Evolutionary conservation across 345 rosid species (phyloP).

Genomic region (Trapa bicornis): DNA sequence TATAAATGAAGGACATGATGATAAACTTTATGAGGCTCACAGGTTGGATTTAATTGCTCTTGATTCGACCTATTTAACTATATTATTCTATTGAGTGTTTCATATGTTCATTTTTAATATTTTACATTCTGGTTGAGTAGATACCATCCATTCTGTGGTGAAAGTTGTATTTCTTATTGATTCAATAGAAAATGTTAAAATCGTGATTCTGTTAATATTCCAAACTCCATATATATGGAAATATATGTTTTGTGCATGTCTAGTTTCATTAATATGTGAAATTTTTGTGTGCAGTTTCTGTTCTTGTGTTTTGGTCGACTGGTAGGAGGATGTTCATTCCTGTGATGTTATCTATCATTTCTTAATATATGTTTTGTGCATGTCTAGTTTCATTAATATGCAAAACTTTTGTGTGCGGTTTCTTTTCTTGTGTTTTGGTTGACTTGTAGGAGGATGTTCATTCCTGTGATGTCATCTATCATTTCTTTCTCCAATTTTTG

Average conservation of each 20-base stretch:
- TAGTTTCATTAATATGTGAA: neutral
- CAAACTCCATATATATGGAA: no score
- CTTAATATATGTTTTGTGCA: no score
- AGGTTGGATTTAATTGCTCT: conserved; percentile 33
- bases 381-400: no score
- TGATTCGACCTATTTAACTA: neutral
- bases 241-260: neutral
- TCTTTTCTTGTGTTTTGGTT: no score
- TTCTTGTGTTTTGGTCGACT: neutral
- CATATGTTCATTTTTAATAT: neutral
- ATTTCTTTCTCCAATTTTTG: neutral
- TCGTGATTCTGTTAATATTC: neutral
- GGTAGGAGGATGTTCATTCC: neutral
- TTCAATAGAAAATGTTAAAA: neutral
- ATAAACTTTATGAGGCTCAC: conserved; percentile 91
- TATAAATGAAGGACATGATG: conserved; percentile 82
- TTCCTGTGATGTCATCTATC: neutral
- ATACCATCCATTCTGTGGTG: neutral
- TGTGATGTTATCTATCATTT: neutral
- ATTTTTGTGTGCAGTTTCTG: neutral
- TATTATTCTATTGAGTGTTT: neutral
- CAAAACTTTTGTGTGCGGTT: no score
- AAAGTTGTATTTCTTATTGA: no score
- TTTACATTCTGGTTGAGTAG: neutral
- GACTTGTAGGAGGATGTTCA: no score